Conservation (phyloP, 2,329 filamentous ascomycete genomes). For the Annulohypoxylon truncatum region DNA sequence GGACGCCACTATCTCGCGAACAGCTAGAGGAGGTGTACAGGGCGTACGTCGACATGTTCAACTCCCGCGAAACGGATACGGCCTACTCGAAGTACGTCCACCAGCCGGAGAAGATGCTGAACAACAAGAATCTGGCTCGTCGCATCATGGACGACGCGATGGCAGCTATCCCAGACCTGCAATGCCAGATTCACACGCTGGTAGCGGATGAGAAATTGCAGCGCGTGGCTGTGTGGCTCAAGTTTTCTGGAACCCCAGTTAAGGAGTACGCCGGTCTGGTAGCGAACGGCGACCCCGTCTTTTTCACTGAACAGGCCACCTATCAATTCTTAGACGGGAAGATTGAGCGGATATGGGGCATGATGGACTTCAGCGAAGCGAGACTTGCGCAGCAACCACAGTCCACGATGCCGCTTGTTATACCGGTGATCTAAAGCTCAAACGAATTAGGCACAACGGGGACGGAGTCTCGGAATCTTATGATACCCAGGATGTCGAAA, state of each 20-base stretch:
- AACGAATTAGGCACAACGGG: background rate
- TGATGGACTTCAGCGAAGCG: constrained; percentile 32
- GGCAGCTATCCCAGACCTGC: constrained; percentile 32
- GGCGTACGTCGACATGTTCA: constrained; percentile 32
- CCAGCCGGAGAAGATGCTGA: constrained; percentile 20
- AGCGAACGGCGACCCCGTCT: constrained; percentile 22
- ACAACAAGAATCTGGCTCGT: constrained; percentile 29
- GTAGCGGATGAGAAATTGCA: constrained; percentile 33
- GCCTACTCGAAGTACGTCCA: constrained; percentile 30
- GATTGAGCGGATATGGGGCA: constrained; percentile 36
- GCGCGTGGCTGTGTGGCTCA: constrained; percentile 36
- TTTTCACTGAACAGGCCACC: constrained; percentile 30
- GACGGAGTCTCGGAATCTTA: background rate
- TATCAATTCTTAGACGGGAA: constrained; percentile 38
- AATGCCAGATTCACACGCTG: constrained; percentile 30
- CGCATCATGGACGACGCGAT: constrained; percentile 31
- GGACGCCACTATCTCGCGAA: constrained; percentile 14
- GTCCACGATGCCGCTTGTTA: background rate
- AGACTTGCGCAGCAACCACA: constrained; percentile 25
- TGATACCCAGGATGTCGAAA: background rate
- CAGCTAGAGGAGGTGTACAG: constrained; percentile 25
- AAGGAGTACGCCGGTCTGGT: constrained; percentile 27
- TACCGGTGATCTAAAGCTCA: constrained; percentile 12
- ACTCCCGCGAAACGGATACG: constrained; percentile 14
- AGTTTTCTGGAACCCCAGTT: constrained; percentile 27